Evolutionary conservation across 805 yeast genomes (phyloP), one percentile per base, ranked within the genome.

Genomic region (Cyberlindnera saturnus): DNA sequence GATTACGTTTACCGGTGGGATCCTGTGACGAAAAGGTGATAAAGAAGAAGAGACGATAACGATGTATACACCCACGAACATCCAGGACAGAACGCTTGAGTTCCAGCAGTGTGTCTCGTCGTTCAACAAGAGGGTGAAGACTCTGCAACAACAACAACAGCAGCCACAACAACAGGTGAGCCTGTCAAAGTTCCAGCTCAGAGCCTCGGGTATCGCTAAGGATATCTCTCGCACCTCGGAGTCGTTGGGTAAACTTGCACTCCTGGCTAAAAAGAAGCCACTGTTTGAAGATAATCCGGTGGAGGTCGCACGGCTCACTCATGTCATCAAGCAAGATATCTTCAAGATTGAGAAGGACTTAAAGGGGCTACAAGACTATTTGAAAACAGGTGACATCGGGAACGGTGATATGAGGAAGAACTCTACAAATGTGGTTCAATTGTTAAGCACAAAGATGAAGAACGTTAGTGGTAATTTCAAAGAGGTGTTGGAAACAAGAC

Each of bases 391-490:
- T 13, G 61, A 63, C 51, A 62, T 64, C 20, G 54, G 66, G 19
- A 67, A 68, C 42, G 82, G 79, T 31, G 67, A 69, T 56, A 62
- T 77, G n/a, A 93, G 86, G 59, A 73, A 82, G 32, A 73, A 87
- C 64, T 81, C 87, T 34, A 84, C 81, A 57, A 93, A 90, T 61
- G 96, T 93, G 42, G 85, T 93, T 49, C 89, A 82, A 42, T 64
- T 91, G 48, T 69, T 93, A 48, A 93, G 89, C 59, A 89, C 93
- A 17, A 86, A 88, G 65, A 84, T 95, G 69, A 86, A 89, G 53
- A 88, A 91, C 59, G 86, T 91, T 40, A 85, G 96, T 46, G 95
- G 96, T 31, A 91, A 87, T 55, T 93, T 93, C 65, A 85, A 88
- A 49, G 80, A 73, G 42, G 98, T 93, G n/a, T 69, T 93, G 48